Base-by-base conservation (phyloP, 129 eudicot genomes). In the Tagetes erecta region DNA sequence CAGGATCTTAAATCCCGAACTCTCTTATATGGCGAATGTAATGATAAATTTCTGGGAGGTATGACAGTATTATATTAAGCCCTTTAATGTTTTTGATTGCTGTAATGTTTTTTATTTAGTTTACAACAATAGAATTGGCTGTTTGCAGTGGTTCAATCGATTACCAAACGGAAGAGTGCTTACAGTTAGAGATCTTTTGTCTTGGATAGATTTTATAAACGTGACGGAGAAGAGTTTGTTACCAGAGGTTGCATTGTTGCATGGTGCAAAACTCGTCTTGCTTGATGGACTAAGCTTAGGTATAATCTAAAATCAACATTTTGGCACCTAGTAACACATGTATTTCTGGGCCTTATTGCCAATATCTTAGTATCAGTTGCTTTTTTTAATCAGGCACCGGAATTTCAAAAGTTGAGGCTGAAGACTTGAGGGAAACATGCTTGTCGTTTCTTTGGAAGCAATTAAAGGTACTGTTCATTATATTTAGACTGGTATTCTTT, bases 211-310 rank as follows among this genome's bases (percentile, higher is more conserved):
- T 51, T 95, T 95, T 64, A 76, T 95, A 27, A 86, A 85, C 50
- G 85, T 71, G 75, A 76, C 91, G 2, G 88, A 77, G 74, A 71
- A 38, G 67, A 82, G 80, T 75, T 85, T 95, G 66, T 53, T 57
- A 31, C 87, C 96, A 42, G 92, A 80, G 60, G 75, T 62, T 80
- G 87, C 96, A 58, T 84, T 88, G 74, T 67, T 91, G 76, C 99
- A 95, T 77, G 99, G 99, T 59, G 89, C 87, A 10, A 91, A 85
- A 72, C 97, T 95, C 71, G 94, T 88, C 75, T 81, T 95, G 84
- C 96, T 95, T 59, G 99, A 95, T 77, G 99, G 99, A 51, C 75
- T 95, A 78, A 91, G 81, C 71, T 88, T 95, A 81, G 99, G 98
- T 92, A 87, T 31, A 11, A 37, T 67, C 73, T 77, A 46, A 30